Conservation (phyloP, 2,329 filamentous ascomycete species). For the Botrytis aclada region DNA sequence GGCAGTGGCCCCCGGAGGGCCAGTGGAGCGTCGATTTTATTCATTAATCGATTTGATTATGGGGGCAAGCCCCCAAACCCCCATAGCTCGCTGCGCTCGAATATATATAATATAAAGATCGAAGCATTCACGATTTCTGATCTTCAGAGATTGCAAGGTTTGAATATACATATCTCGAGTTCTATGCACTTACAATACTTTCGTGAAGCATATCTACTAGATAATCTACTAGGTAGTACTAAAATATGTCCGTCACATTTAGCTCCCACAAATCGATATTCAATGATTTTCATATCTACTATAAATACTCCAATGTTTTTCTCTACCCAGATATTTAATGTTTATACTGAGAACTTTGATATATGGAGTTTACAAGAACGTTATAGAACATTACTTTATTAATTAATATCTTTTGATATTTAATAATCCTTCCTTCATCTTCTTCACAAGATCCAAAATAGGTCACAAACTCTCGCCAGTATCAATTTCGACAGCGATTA, state of each 20-base stretch:
- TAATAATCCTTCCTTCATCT: neutral
- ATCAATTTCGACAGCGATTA: neutral
- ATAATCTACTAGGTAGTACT: neutral
- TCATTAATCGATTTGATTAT: neutral
- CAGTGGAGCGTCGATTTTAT: neutral
- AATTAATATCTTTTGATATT: neutral
- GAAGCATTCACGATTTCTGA: fast-evolving
- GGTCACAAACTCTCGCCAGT: neutral
- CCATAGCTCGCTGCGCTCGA: neutral
- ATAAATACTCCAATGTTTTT: neutral
- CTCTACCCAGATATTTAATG: neutral
- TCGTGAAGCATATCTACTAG: neutral
- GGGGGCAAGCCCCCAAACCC: neutral
- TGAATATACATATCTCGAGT: no score
- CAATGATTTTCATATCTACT: neutral
- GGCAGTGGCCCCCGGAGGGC: neutral
- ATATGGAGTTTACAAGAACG: neutral
- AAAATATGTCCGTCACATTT: neutral
- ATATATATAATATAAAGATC: neutral
- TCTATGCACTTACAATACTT: neutral
- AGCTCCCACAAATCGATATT: neutral
- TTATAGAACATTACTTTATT: neutral
- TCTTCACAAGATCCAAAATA: neutral
- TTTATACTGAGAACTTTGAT: neutral
- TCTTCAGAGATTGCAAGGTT: neutral